Base-by-base conservation (phyloP, 192 early-diverging fungal species). In the Coemansia sp. region DNA sequence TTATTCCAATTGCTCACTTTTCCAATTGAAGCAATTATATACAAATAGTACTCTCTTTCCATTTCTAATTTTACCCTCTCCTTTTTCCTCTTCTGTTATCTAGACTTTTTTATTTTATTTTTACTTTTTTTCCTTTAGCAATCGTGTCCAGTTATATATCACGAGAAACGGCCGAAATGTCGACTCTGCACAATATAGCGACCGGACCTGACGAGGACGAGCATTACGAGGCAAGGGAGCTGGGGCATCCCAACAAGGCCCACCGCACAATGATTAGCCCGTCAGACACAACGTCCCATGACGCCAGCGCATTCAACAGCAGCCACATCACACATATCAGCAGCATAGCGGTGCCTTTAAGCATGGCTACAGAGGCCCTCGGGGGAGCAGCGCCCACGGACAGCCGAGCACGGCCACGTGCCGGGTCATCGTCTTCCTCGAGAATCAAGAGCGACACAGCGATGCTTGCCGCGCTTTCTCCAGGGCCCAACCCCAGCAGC, bases 161-260 rank as follows among this genome's bases (percentile, higher is more conserved):
- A 14, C 42, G 12, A 14, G 5, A 14, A 11, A 45, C 3, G 2
- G 10, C 42, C 14, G 7, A 11, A 49, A 76, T 81, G 78, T 69
- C 78, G 32, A 54, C 60, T 17, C 16, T 32, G 17, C 67, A 61
- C 42, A 68, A 62, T 58, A 58, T 66, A 38, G 49, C 54, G 33
- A 29, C 51, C 20, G 67, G 64, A n/a, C 60, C 80, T 33, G 75
- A 77, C 49, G 80, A 77, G 50, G 80, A 83, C 67, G 75, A 83
- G 31, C 80, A 83, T 66, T 83, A 83, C 63, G 68, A 74, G 40
- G 36, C 62, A 40, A 61, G 69, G 51, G 75, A 82, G 54, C 65
- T 72, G 17, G 69, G 72, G n/a, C 75, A 73, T 36, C 80, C 80
- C 7, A 83, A 64, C 69, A 83, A 83, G 60, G 25, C 80, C 20